A percentile compares a stretch with the other conserved stretches of the same genome.
phyloP scores from a whole-genome alignment of 768 basidiomycete species.

The Pisolithus tinctorius region DNA sequence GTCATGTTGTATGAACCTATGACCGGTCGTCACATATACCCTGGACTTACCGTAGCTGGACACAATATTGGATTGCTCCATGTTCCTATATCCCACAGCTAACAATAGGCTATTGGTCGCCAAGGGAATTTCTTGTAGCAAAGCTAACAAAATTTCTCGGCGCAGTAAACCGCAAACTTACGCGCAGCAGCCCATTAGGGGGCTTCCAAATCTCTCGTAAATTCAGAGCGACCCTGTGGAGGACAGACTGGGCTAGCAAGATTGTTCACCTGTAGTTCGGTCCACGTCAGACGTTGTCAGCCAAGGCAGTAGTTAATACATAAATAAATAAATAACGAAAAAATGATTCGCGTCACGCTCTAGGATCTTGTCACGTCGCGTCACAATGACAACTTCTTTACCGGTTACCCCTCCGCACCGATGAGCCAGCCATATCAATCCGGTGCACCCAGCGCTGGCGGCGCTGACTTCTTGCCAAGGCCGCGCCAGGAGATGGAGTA shows the following conservation, averaged over 20 bases:
- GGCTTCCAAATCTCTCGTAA: too few relatives aligned
- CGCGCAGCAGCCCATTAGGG: too few relatives aligned
- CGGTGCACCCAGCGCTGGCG: slow-evolving; percentile 25
- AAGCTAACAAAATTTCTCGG: too few relatives aligned
- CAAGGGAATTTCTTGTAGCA: slow-evolving; percentile 44
- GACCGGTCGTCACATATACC: slow-evolving; percentile 25
- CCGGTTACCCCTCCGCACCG: slow-evolving; percentile 8
- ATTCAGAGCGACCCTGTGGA: slow-evolving; percentile 1
- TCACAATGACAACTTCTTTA: slow-evolving; percentile 8
- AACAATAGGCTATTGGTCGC: slow-evolving; percentile 47
- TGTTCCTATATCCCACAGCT: slow-evolving; percentile 20
- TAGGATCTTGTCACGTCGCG: slow-evolving; percentile 10
- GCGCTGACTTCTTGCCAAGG: slow-evolving; percentile 29
- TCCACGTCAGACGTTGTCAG: too few relatives aligned
- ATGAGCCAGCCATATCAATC: slow-evolving; percentile 38
- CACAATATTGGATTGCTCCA: slow-evolving; percentile 8
- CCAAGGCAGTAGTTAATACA: too few relatives aligned
- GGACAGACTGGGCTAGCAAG: too few relatives aligned
- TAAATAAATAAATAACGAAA: too few relatives aligned
- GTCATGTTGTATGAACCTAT: slow-evolving; percentile 19
- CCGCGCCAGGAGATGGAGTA: slow-evolving; percentile 71
- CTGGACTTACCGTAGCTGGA: not conserved
- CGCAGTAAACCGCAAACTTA: too few relatives aligned
- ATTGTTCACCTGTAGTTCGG: too few relatives aligned
- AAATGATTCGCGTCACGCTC: too few relatives aligned